Evolutionary conservation across 2,329 filamentous ascomycete genomes (phyloP), one percentile per base, ranked within the genome.

Genomic region (Cadophora sp.): DNA sequence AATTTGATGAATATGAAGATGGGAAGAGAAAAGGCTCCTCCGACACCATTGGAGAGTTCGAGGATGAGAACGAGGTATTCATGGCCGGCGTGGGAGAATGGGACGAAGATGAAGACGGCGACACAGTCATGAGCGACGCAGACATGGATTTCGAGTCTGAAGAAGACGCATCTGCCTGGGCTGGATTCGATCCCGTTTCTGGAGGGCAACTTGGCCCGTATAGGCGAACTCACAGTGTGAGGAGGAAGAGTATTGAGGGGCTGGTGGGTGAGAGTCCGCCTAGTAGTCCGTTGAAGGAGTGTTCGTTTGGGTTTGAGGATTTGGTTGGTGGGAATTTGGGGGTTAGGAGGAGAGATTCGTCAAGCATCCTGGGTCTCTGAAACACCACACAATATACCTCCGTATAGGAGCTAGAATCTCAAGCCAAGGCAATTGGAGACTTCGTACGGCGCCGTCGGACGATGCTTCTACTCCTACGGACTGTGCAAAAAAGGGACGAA

Each of bases 281-380:
- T 1, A 65, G 55, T 56, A 71, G 68, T 60, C 69, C 69, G 16
- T 56, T 73, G 51, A 69, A 71, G 63, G 55, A 50, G 24, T 64
- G 65, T 24, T 37, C 19, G 9, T 68, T 65, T 66, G 62, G 67
- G 16, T 48, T 60, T 37, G 61, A 61, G 31, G 62, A 65, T 5
- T 40, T 9, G 24, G 55, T 11, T 27, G 24, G 22, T 34, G 56
- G 56, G 24, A 24, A n/a, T 29, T 55, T 55, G 27, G 27, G 50
- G 24, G 40, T 43, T 12, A 43, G 19, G 40, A 43, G 40, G 31
- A 11, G 31, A 11, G n/a, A n/a, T n/a, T n/a, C n/a, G n/a, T n/a
- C n/a, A n/a, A n/a, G n/a, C n/a, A n/a, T n/a, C n/a, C n/a, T n/a
- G n/a, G n/a, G n/a, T n/a, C n/a, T n/a, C n/a, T n/a, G n/a, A n/a